These are phyloP conservation scores for Lodderomyces orthopsilosis DNA, from an alignment of 1,139 yeast genomes.

Conservation along the genomic window DNA sequence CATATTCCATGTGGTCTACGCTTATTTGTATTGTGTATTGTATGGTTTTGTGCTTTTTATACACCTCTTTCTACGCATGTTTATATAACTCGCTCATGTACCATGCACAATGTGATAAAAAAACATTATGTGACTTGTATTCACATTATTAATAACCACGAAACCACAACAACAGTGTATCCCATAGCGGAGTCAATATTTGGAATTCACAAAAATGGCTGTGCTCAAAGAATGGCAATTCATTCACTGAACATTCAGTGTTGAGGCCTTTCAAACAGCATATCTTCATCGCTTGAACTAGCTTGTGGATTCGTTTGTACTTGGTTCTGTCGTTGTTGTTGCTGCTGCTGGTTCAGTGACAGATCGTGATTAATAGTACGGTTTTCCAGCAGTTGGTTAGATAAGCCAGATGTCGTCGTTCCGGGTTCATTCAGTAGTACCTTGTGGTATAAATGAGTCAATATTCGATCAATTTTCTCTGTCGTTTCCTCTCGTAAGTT, in stretches of 20 bases:
- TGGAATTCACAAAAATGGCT: too few relatives aligned
- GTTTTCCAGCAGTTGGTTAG: neutral
- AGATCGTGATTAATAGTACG: neutral
- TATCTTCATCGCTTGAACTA: neutral
- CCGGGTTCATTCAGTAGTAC: neutral
- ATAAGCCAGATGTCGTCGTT: neutral
- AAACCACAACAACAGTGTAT: too few relatives aligned
- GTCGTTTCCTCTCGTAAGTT: neutral
- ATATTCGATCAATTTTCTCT: neutral
- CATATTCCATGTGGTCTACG: too few relatives aligned
- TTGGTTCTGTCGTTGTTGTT: neutral
- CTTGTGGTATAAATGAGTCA: neutral
- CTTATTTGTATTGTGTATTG: too few relatives aligned
- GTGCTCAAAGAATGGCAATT: too few relatives aligned
- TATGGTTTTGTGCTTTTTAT: too few relatives aligned
- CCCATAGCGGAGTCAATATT: too few relatives aligned
- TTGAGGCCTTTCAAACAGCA: neutral
- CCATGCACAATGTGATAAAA: neutral
- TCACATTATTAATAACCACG: too few relatives aligned
- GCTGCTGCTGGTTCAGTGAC: constrained; percentile 3
- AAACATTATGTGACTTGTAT: neutral
- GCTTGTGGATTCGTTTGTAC: neutral
- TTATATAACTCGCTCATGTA: neutral
- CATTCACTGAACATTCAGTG: neutral
- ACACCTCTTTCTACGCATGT: too few relatives aligned